Percentiles rank a stretch among this genome's conserved stretches.
These are phyloP conservation scores for Metschnikowia corniflorae DNA, from an alignment of 805 yeast genomes.

Conservation along the genomic window DNA sequence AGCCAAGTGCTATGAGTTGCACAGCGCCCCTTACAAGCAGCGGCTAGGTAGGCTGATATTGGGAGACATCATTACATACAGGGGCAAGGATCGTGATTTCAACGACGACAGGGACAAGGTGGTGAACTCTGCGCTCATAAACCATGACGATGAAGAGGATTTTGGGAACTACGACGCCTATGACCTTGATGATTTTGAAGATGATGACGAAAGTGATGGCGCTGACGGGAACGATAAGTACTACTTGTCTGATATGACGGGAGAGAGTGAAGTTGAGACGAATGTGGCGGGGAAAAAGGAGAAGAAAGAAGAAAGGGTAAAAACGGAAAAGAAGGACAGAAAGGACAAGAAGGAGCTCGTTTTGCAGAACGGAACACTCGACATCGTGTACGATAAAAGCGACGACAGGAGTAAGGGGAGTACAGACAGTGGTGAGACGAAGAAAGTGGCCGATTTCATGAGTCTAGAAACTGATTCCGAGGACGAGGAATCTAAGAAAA, in stretches of 20 bases:
- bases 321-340: background rate
- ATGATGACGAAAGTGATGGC: conserved; percentile 30
- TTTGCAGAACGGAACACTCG: too few species aligned
- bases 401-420: background rate
- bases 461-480: conserved; percentile 21
- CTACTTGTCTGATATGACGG: conserved; percentile 43
- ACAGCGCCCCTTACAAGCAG: conserved; percentile 59
- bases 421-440: background rate
- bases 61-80: conserved; percentile 74
- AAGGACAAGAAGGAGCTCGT: too few species aligned
- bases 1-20: conserved; percentile 71
- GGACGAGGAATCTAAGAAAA: conserved; percentile 11
- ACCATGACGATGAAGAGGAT: conserved; percentile 27
- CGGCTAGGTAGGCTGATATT: conserved; percentile 70
- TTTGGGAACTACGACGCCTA: too few species aligned
- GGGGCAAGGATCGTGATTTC: conserved; percentile 73
- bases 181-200: too few species aligned
- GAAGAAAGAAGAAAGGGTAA: background rate
- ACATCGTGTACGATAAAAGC: too few species aligned
- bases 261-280: conserved; percentile 30
- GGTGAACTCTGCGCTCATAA: conserved; percentile 52
- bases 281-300: background rate
- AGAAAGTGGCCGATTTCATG: conserved; percentile 20
- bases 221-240: conserved; percentile 38
- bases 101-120: conserved; percentile 68